Base-by-base conservation (phyloP, 805 yeast genomes). In the Tetrapisispora nanseiensis region DNA sequence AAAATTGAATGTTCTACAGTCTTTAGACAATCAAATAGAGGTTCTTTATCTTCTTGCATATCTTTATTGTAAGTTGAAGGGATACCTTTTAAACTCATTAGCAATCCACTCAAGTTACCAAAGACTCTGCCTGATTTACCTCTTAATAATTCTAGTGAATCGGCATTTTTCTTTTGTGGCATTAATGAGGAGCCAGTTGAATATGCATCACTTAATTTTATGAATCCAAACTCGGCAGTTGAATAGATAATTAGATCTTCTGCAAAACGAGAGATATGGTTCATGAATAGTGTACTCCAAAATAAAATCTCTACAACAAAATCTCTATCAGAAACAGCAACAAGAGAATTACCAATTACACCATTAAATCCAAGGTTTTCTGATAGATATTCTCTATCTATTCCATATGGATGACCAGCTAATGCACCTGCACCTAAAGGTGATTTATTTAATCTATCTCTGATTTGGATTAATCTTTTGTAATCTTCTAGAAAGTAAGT, bases 161-260 rank as follows among this genome's bases (percentile, higher is more conserved):
- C 99, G 3, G 98, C 96, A 68, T 92, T 92, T 67, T 92, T 92
- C 79, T 92, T 92, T 67, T 92, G 98, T 20, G 99, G 99, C 99
- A 92, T 92, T 60, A 92, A 74, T 22, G 96, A 86, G 6, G 97
- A 86, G 12, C 99, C 99, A 8, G 99, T 92, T 1, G 98, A 92
- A 67, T 92, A 92, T 21, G 98, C 97, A 62, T 92, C 99, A 11
- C 96, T 94, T 40, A 89, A 75, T 62, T 85, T 79, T 48, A 92
- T 72, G 61, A 94, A 92, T 4, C 95, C 95, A 70, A 92, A 92
- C 69, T 92, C 99, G 24, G 95, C 97, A 21, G 96, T 86, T 6
- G 97, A 92, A 67, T 92, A 92, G 52, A 92, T 82, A 53, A 92
- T 87, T 59, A 92, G 72, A 67, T 92, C 99, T 66, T 92, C 99